Base-by-base conservation (phyloP, 345 rosid genomes). In the Syzygium jambos region DNA sequence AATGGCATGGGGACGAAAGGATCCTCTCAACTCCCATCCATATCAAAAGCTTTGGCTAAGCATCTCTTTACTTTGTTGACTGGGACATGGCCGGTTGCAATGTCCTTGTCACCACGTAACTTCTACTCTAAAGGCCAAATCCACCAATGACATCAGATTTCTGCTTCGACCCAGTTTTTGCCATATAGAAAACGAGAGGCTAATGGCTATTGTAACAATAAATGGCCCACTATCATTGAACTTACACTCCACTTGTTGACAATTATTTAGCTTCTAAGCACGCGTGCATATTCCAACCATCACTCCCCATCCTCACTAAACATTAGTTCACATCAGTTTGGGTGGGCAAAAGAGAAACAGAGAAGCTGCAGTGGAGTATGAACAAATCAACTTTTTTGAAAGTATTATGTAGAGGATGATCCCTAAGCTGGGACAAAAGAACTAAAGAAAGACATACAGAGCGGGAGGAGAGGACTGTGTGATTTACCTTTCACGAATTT, bases 401-500 rank as follows among this genome's bases (percentile, higher is more conserved):
- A 68, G 80, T 68, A 34, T 34, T 34, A 68, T 68, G 80, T 34
- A 68, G 80, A 27, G 85, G 59, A 84, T 84, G 59, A 84, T 84
- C 57, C 57, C 46, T 82, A 82, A 27, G 34, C 19, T 9, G 54
- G 54, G 54, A 49, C 15, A 85, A 87, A 90, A 57, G 8, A 56
- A 78, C 86, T 27, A 43, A 51, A 73, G 84, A 80, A 80, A 38
- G 27, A 84, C 15, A 8, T 22, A 87, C 85, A 88, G 78, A 68
- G 46, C 27, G 87, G 85, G 87, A 82, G 88, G 88, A 51, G 85
- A 52, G 43, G 51, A 77, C 1, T 5, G n/a, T 86, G 85, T 87
- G 86, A 88, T 86, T 41, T 89, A 87, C 92, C 93, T 89, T 90
- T 91, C 87, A 84, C 3, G 84, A 84, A 84, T 89, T 19, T 34